phyloP scores from a whole-genome alignment of 2,329 filamentous ascomycete species.

The Aureobasidium sp. region DNA sequence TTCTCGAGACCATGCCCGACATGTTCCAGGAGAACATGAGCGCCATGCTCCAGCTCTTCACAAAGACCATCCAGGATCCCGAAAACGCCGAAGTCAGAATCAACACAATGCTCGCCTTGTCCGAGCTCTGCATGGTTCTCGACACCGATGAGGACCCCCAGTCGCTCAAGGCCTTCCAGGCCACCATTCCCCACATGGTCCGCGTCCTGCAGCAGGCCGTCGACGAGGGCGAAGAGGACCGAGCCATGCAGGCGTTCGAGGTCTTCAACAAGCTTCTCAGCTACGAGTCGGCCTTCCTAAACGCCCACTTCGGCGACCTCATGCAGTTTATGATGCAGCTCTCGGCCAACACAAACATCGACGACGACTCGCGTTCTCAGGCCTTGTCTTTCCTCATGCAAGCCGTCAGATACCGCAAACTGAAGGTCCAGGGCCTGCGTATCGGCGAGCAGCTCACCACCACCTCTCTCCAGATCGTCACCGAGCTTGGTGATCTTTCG shows the following conservation, averaged over 20 bases:
- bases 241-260: conserved; percentile 84
- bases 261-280: conserved; percentile 93
- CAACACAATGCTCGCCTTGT: conserved; percentile 87
- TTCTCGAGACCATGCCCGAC: conserved; percentile 81
- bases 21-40: conserved; percentile 74
- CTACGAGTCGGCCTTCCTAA: conserved; percentile 78
- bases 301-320: conserved; percentile 80
- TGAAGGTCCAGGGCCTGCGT: conserved; percentile 88
- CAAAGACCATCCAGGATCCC: conserved; percentile 79
- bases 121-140: conserved; percentile 78
- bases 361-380: conserved; percentile 82
- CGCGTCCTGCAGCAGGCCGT: conserved; percentile 80
- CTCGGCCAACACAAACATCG: conserved; percentile 64
- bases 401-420: conserved; percentile 81
- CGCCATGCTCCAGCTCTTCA: conserved; percentile 76
- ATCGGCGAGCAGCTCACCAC: conserved; percentile 81
- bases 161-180: conserved; percentile 67
- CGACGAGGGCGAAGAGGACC: conserved; percentile 70
- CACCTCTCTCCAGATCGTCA: conserved; percentile 81
- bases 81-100: conserved; percentile 88
- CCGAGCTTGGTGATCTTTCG: conserved; percentile 71
- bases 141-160: conserved; percentile 78
- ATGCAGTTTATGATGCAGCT: conserved; percentile 92
- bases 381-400: conserved; percentile 92
- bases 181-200: conserved; percentile 80